Evolutionary conservation across 805 yeast species (phyloP).

Genomic region (Cyberlindnera maritima): DNA sequence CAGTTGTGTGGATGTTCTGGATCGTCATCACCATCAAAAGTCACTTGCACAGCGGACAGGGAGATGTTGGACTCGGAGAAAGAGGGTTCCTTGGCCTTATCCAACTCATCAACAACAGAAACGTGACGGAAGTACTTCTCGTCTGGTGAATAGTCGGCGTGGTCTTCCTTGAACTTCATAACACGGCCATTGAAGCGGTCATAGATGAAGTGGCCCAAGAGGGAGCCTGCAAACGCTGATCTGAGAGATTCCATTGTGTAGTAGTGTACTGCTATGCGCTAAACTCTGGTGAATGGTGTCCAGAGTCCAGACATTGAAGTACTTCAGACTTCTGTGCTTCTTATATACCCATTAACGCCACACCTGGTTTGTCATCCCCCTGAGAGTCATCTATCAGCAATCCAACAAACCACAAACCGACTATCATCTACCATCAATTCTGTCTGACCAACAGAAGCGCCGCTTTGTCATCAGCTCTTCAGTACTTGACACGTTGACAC

Average conservation of each 20-base stretch:
- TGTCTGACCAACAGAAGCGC: no score
- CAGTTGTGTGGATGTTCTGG: conserved; percentile 58
- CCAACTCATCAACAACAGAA: not conserved
- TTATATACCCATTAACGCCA: no score
- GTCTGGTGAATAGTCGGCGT: conserved; percentile 31
- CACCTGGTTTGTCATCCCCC: no score
- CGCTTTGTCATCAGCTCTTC: no score
- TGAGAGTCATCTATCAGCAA: no score
- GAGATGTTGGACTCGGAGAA: not conserved
- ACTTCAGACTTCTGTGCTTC: no score
- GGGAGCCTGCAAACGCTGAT: not conserved
- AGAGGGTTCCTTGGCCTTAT: not conserved
- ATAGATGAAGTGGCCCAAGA: not conserved
- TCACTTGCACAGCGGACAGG: not conserved
- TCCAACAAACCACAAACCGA: no score
- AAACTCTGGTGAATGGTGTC: no score
- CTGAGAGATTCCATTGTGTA: not conserved
- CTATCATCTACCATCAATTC: no score
- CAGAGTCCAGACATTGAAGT: no score
- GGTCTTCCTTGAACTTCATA: conserved; percentile 24
- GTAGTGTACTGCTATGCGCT: no score
- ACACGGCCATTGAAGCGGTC: not conserved
- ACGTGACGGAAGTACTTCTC: conserved; percentile 27
- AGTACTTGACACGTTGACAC: no score
- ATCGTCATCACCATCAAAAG: conserved; percentile 36